Percentiles rank a stretch among this genome's conserved stretches.
Conservation (phyloP, 305 asterid genomes). For the Rubia balearica region DNA sequence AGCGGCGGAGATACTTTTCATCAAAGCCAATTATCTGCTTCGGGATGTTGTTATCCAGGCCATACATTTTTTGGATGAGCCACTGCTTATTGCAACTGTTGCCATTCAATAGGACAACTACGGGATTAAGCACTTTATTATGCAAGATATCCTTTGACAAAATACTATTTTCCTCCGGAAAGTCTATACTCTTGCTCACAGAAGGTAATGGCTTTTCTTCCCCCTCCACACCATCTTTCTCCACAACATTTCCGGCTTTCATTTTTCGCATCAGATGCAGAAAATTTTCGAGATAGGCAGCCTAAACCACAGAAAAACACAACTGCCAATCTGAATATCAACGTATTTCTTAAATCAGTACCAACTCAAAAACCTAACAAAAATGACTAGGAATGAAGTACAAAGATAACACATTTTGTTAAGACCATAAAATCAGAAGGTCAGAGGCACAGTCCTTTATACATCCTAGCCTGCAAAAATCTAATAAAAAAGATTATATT, state of each 20-base stretch:
- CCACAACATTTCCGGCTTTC: conserved; percentile 23
- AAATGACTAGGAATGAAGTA: background rate
- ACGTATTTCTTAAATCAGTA: background rate
- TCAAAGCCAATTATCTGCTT: conserved; percentile 56
- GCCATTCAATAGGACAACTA: conserved; percentile 28
- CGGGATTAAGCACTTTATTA: conserved; percentile 24
- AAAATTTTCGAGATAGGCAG: conserved; percentile 7
- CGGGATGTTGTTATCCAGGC: conserved; percentile 39
- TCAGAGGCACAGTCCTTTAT: background rate
- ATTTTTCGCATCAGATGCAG: conserved; percentile 31
- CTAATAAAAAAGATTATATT: background rate
- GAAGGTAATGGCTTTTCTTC: conserved; percentile 25
- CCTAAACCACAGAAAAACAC: conserved; percentile 5
- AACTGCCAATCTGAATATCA: conserved; percentile 13
- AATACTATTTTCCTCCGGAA: conserved; percentile 24
- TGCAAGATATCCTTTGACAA: conserved; percentile 22
- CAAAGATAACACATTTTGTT: background rate
- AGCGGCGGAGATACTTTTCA: conserved; percentile 53
- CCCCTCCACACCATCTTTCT: conserved; percentile 24
- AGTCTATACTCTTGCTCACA: conserved; percentile 28
- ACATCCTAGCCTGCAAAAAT: background rate
- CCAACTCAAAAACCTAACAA: background rate
- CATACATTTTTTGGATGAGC: conserved; percentile 31
- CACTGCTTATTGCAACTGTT: conserved; percentile 31
- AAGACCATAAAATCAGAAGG: background rate